Percentiles rank a stretch among this genome's conserved stretches.
These are phyloP conservation scores for Trichoderma sp. DNA, from an alignment of 2,329 filamentous ascomycete species.

Conservation along the genomic window DNA sequence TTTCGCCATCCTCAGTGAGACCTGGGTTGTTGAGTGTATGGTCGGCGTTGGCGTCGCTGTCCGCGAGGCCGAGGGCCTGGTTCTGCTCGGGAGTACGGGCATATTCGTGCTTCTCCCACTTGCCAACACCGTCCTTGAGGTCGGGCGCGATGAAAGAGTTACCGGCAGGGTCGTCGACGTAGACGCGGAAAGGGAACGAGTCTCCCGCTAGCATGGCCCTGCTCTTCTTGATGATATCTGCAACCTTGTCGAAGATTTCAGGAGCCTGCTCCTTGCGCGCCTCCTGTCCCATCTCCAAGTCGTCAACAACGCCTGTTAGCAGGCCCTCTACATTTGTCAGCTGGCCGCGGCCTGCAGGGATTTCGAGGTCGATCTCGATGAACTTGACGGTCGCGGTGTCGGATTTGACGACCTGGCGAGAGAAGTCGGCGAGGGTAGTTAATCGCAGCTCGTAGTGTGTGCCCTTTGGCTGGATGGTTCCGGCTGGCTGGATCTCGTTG, in stretches of 20 bases:
- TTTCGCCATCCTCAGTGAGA: constrained; percentile 63
- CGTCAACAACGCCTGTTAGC: constrained; percentile 71
- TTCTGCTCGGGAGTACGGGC: constrained; percentile 82
- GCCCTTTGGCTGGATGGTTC: constrained; percentile 86
- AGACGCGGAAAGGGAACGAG: constrained; percentile 82
- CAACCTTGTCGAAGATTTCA: constrained; percentile 75
- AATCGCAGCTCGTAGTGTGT: constrained; percentile 79
- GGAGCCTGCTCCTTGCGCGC: constrained; percentile 73
- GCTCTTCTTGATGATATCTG: constrained; percentile 70
- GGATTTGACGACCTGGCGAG: constrained; percentile 86
- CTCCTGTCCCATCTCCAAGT: constrained; percentile 79
- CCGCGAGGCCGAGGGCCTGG: constrained; percentile 72
- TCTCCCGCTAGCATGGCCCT: constrained; percentile 74
- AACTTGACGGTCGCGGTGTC: constrained; percentile 83
- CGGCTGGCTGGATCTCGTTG: constrained; percentile 90
- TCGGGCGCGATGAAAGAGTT: constrained; percentile 97
- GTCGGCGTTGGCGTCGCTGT: constrained; percentile 55
- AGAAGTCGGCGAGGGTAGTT: constrained; percentile 69
- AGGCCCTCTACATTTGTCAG: constrained; percentile 93
- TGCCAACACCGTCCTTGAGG: constrained; percentile 73
- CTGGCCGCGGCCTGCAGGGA: constrained; percentile 85
- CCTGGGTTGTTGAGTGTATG: constrained; percentile 46
- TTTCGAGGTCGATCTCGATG: constrained; percentile 88
- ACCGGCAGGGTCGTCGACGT: constrained; percentile 84
- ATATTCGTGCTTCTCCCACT: constrained; percentile 86